phyloP scores from a whole-genome alignment of 139 green algal genomes.

The Nannochloris sp. region DNA sequence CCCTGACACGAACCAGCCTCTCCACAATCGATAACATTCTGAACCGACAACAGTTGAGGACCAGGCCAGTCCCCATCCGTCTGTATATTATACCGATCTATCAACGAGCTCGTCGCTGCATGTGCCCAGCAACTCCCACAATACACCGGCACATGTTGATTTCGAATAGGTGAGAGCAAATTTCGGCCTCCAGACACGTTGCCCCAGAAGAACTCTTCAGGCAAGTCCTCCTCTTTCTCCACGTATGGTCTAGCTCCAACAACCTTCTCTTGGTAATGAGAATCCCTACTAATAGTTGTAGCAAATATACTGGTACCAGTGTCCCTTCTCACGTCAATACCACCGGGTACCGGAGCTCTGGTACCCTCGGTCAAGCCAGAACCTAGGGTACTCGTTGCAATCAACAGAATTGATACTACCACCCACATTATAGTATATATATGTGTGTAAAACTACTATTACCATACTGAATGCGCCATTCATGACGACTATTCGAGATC shows the following conservation, averaged over 20 bases:
- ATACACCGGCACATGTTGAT: conserved; percentile 70
- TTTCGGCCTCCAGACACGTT: conserved; percentile 50
- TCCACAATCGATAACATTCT: conserved; percentile 81
- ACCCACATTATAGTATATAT: too few species aligned
- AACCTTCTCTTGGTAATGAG: not conserved
- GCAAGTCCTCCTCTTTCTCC: conserved; percentile 8
- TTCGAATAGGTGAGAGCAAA: conserved; percentile 53
- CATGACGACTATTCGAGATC: too few species aligned
- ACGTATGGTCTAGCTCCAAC: conserved; percentile 5
- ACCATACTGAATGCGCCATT: too few species aligned
- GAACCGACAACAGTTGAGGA: conserved; percentile 48
- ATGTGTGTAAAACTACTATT: too few species aligned
- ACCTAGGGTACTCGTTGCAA: too few species aligned
- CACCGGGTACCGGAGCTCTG: too few species aligned
- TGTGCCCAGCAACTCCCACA: conserved; percentile 76
- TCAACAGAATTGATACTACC: too few species aligned
- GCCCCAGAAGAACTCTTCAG: conserved; percentile 32
- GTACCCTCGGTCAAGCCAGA: too few species aligned
- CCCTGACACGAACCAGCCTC: conserved; percentile 35
- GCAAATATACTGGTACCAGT: not conserved
- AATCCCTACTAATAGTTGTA: not conserved
- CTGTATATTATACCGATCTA: conserved; percentile 81
- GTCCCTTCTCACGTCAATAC: too few species aligned
- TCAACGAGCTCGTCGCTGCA: conserved; percentile 56
- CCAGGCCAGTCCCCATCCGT: conserved; percentile 40